A percentile compares a stretch with the other conserved stretches of the same genome.
Conservation (phyloP, 2,329 filamentous ascomycete genomes). For the Aspergillus sp. region DNA sequence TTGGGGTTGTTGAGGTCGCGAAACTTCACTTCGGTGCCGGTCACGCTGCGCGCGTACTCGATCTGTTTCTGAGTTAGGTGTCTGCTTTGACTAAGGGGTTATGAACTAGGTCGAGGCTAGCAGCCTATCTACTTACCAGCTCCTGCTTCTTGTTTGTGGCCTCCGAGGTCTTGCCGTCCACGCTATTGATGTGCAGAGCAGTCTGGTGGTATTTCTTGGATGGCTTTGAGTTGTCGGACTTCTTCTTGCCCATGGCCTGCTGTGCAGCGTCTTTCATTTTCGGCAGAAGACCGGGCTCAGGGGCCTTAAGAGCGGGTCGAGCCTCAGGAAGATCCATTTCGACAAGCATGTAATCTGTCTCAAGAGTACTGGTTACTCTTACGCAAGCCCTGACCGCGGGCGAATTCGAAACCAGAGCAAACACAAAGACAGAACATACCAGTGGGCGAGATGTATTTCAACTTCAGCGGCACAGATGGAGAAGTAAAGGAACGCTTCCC, state of each 20-base stretch:
- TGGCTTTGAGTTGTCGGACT: background rate
- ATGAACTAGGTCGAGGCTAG: background rate
- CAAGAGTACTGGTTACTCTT: background rate
- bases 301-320: background rate
- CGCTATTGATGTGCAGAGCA: background rate
- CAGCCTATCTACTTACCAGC: conserved; percentile 6
- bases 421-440: conserved; percentile 2
- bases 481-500: background rate
- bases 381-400: background rate
- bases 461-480: background rate
- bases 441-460: conserved; percentile 10
- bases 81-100: too few species aligned
- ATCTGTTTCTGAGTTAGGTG: conserved; percentile 1
- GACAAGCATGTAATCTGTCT: conserved; percentile 13
- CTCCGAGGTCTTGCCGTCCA: background rate
- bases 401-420: background rate
- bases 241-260: background rate
- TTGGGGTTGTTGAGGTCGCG: background rate
- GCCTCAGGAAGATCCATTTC: conserved; percentile 10
- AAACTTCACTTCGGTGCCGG: conserved; percentile 11
- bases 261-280: background rate
- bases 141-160: conserved; percentile 1
- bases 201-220: background rate
- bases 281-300: background rate
- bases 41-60: conserved; percentile 15